Evolutionary conservation across 139 green algal species (phyloP).

Genomic region (Chlorokybus atmophyticus): DNA sequence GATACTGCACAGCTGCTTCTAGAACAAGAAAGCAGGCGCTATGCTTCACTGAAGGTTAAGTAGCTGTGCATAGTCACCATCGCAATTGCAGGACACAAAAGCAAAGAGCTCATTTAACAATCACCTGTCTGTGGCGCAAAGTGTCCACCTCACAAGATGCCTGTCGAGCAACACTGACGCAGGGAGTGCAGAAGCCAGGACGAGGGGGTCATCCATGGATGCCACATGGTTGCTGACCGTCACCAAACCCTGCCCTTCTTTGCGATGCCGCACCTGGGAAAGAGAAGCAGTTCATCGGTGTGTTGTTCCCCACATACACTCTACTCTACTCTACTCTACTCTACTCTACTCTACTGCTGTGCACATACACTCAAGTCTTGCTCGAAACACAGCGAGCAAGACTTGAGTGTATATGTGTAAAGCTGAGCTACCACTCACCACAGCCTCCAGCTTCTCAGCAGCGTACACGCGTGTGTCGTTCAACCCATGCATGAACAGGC

Average conservation of each 20-base stretch:
- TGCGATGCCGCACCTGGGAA: not conserved
- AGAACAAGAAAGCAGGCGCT: too few species aligned
- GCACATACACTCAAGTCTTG: too few species aligned
- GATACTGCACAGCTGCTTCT: too few species aligned
- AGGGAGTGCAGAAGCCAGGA: constrained; percentile 57
- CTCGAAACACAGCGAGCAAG: too few species aligned
- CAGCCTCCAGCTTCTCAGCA: constrained; percentile 32
- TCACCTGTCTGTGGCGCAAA: constrained; percentile 81
- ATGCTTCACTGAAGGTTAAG: too few species aligned
- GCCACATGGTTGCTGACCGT: constrained; percentile 81
- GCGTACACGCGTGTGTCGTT: constrained; percentile 34
- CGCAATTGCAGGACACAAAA: too few species aligned
- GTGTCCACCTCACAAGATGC: constrained; percentile 52
- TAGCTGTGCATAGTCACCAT: too few species aligned
- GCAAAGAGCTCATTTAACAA: constrained; percentile 42
- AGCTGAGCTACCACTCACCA: constrained; percentile 34
- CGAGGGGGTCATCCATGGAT: constrained; percentile 71
- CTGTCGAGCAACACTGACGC: constrained; percentile 28
- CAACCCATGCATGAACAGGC: constrained; percentile 11
- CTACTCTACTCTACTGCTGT: too few species aligned
- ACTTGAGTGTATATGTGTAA: too few species aligned
- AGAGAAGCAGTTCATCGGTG: too few species aligned
- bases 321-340: too few species aligned
- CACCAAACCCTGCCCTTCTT: constrained; percentile 43
- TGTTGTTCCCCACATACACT: too few species aligned